Evolutionary conservation across 1,284 basidiomycete species (phyloP), one percentile per base, ranked within the genome.

Genomic region (Amylostereum chailletii): DNA sequence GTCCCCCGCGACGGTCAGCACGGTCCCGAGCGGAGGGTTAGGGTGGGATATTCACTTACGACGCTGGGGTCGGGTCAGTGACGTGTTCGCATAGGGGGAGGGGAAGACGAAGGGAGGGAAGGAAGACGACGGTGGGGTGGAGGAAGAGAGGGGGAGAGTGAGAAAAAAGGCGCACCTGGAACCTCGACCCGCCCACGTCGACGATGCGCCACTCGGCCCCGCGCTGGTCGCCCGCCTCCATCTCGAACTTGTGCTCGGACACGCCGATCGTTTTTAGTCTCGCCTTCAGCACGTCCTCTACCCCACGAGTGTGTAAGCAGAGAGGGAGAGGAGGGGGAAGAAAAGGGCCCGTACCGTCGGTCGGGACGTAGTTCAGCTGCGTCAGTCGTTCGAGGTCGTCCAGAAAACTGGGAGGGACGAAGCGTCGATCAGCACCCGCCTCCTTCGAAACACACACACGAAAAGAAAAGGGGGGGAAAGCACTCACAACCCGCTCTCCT

Each of bases 191-290:
- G 19, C 86, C 86, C 38, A 89, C 86, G 57, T 89, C 86, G 41
- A 87, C 77, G 54, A 89, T 86, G 49, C 83, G 73, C 86, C 86
- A 89, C 59, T 88, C 84, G 1, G 81, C 80, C 2, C 83, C 85
- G 51, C 74, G 76, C 56, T 87, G 84, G 48, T 79, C 69, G 7
- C 83, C 83, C 3, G 83, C 77, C 60, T 86, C 85, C 78, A 88
- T 85, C 65, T 86, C 79, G 58, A 87, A 89, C 60, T 74, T 79
- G 65, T 88, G 84, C 62, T 88, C 85, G 4, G 79, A 80, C 8
- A 87, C 83, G 3, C 85, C 85, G 36, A 88, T 79, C 0, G 85
- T 88, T 61, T 87, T 70, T 40, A 71, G 58, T 10, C 70, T 61
- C 30, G 70, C 70, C 43, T 58, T 63, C 44, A 69, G 59, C 11